Evolutionary conservation across 1,284 basidiomycete genomes (phyloP).

Genomic region (Rhodotorula glutinis): DNA sequence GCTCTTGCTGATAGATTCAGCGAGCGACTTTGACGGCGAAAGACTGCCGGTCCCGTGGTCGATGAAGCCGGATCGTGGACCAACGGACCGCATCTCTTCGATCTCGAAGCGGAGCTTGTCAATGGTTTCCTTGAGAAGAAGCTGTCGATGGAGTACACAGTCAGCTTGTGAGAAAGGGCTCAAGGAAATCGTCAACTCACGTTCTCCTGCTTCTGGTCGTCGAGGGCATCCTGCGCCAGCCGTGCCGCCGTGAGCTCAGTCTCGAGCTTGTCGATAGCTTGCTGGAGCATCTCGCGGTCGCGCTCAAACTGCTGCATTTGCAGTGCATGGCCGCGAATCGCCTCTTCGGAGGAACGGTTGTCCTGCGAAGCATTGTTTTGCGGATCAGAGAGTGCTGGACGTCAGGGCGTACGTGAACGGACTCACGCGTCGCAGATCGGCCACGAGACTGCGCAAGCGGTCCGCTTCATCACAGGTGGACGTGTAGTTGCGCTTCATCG

Average conservation of each 20-base stretch:
- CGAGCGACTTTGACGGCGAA: constrained; percentile 44
- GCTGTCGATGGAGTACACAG: constrained; percentile 6
- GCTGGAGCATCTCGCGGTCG: constrained; percentile 68
- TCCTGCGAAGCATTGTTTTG: constrained; percentile 50
- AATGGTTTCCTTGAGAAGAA: constrained; percentile 82
- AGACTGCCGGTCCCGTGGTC: constrained; percentile 38
- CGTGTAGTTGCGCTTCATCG: constrained; percentile 75
- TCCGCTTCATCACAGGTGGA: constrained; percentile 70
- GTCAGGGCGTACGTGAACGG: background rate
- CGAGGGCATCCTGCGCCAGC: constrained; percentile 66
- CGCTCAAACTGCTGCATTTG: constrained; percentile 44
- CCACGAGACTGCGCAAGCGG: constrained; percentile 57
- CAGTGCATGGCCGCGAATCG: constrained; percentile 55
- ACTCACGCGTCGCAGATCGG: constrained; percentile 36
- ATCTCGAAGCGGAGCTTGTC: constrained; percentile 84
- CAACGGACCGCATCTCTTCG: constrained; percentile 69
- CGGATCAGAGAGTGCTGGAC: background rate
- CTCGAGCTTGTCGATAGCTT: constrained; percentile 63
- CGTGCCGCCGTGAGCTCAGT: constrained; percentile 64
- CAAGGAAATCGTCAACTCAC: constrained; percentile 46
- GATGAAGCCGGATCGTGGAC: constrained; percentile 50
- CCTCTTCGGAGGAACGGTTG: constrained; percentile 63
- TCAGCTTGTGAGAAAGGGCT: rapidly evolving
- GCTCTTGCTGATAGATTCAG: constrained; percentile 67
- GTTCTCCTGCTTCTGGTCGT: constrained; percentile 88